Evolutionary conservation across 2,329 filamentous ascomycete species (phyloP).

Genomic region (Exophiala sideris): DNA sequence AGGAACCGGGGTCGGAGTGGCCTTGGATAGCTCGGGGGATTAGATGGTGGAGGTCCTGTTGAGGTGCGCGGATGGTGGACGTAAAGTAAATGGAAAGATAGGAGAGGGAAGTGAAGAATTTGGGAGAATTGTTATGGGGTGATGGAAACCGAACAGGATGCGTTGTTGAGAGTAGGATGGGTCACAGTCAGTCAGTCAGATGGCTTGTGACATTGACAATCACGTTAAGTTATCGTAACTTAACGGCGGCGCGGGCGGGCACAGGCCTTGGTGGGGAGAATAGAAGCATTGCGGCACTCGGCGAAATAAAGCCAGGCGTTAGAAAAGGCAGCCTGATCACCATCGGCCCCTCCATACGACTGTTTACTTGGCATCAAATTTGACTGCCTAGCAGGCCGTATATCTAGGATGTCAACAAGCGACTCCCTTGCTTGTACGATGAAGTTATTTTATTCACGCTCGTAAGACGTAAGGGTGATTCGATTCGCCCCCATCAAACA

Average conservation of each 20-base stretch:
- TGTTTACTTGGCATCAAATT: too few relatives aligned
- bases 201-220: neutral
- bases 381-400: too few relatives aligned
- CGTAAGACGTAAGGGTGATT: too few relatives aligned
- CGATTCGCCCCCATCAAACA: too few relatives aligned
- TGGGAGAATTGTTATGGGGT: neutral
- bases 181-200: neutral
- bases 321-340: too few relatives aligned
- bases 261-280: neutral
- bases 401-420: too few relatives aligned
- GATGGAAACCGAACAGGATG: slow-evolving; percentile 8
- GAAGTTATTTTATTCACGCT: too few relatives aligned
- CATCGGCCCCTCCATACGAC: too few relatives aligned
- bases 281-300: too few relatives aligned
- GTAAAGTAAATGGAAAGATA: neutral
- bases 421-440: too few relatives aligned
- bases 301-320: too few relatives aligned
- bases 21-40: neutral
- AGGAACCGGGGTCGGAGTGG: neutral
- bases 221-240: neutral
- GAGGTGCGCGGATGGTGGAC: neutral
- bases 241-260: neutral
- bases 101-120: neutral
- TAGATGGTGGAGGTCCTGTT: neutral
- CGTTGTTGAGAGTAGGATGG: neutral